These are phyloP conservation scores for Geum urbanum DNA, from an alignment of 306 rosid genomes.

Conservation along the genomic window DNA sequence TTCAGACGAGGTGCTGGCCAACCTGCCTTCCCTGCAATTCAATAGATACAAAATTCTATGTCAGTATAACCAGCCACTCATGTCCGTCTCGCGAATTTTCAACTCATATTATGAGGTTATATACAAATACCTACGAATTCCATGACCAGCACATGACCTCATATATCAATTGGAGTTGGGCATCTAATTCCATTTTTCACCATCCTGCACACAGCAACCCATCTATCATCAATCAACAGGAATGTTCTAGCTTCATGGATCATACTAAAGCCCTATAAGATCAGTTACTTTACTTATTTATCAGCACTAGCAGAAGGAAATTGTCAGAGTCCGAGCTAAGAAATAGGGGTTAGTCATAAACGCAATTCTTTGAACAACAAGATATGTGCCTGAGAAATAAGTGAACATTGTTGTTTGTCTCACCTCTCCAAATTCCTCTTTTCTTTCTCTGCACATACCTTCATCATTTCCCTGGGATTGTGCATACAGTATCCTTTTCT, in stretches of 20 bases:
- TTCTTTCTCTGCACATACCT: slow-evolving; percentile 96
- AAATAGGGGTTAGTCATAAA: too few species aligned
- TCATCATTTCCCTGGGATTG: slow-evolving; percentile 92
- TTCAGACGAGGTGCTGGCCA: slow-evolving; percentile 94
- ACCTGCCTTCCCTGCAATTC: slow-evolving; percentile 60
- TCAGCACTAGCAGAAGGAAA: too few species aligned
- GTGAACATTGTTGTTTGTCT: neutral
- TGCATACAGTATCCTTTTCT: slow-evolving; percentile 74
- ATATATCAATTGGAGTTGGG: slow-evolving; percentile 53
- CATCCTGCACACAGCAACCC: slow-evolving; percentile 45
- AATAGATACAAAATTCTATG: slow-evolving; percentile 22
- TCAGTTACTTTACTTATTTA: neutral
- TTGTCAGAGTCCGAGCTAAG: too few species aligned
- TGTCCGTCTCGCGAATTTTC: neutral
- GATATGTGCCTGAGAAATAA: neutral
- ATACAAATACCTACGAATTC: slow-evolving; percentile 63
- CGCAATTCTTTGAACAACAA: too few species aligned
- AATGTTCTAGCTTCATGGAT: neutral
- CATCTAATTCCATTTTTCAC: slow-evolving; percentile 77
- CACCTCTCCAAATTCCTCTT: slow-evolving; percentile 88
- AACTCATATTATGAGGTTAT: neutral
- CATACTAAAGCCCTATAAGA: neutral
- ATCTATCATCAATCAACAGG: slow-evolving; percentile 1
- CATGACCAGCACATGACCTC: slow-evolving; percentile 77
- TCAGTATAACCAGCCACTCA: slow-evolving; percentile 1